These are phyloP conservation scores for Aeschynomene evenia DNA, from an alignment of 306 rosid species.

Conservation along the genomic window DNA sequence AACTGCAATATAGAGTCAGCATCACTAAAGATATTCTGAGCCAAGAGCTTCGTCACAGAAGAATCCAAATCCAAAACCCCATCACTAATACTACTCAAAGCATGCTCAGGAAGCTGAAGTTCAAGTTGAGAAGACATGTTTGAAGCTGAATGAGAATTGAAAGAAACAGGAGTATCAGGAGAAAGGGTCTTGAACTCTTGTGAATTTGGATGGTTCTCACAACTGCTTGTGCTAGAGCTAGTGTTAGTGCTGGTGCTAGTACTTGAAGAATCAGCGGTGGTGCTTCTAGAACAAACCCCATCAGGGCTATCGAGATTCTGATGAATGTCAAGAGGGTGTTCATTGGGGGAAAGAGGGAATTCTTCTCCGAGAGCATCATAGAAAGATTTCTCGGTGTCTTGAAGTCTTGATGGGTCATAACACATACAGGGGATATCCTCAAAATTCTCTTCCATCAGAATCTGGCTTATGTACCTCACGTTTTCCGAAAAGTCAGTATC, in stretches of 20 bases:
- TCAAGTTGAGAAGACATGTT: conserved; percentile 22
- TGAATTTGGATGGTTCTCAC: conserved; percentile 11
- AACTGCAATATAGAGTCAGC: conserved; percentile 66
- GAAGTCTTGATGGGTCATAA: conserved; percentile 57
- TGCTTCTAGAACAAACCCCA: neutral
- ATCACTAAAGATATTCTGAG: conserved; percentile 64
- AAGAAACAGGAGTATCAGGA: conserved; percentile 35
- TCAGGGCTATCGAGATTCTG: conserved; percentile 31
- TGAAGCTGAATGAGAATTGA: conserved; percentile 21
- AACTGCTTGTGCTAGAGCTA: neutral
- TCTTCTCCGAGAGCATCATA: conserved; percentile 50
- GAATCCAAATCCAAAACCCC: conserved; percentile 43
- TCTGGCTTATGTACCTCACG: conserved; percentile 40
- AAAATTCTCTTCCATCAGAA: conserved; percentile 76
- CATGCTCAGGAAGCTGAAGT: conserved; percentile 5
- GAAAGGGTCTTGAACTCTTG: conserved; percentile 43
- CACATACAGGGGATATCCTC: conserved; percentile 63
- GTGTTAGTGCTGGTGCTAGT: neutral
- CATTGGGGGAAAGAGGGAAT: conserved; percentile 39
- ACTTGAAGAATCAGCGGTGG: conserved; percentile 18
- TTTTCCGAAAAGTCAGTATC: conserved; percentile 45
- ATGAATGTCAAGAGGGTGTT: conserved; percentile 39
- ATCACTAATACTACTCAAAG: conserved; percentile 31
- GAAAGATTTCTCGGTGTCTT: conserved; percentile 65
- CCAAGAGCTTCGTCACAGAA: conserved; percentile 48